A percentile compares a stretch with the other conserved stretches of the same genome.
Evolutionary conservation across 176 grass and related monocot species (phyloP).

Genomic region (Triticum turgidum): DNA sequence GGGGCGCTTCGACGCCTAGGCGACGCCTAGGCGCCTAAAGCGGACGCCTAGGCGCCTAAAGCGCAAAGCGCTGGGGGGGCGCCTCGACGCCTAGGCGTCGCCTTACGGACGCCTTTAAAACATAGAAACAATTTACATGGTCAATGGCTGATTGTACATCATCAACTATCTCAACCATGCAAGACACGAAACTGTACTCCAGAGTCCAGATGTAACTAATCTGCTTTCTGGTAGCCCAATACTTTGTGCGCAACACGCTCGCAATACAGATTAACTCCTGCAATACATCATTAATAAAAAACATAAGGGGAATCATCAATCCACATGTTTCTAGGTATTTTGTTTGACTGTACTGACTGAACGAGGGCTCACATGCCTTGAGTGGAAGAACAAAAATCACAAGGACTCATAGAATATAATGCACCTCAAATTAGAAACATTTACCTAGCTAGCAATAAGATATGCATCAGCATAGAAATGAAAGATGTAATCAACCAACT

Average conservation of each 20-base stretch:
- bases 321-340: not conserved
- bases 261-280: conserved; percentile 77
- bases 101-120: no score
- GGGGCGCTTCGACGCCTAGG: no score
- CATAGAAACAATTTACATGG: conserved; percentile 59
- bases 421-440: not conserved
- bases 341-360: not conserved
- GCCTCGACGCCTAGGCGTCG: no score
- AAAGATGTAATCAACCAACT: no score
- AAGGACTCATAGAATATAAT: not conserved
- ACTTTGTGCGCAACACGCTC: conserved; percentile 52
- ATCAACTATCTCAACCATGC: conserved; percentile 81
- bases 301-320: not conserved
- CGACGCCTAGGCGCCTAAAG: no score
- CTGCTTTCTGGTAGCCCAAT: conserved; percentile 53
- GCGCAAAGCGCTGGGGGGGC: no score
- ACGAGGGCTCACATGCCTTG: not conserved
- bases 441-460: not conserved
- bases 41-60: no score
- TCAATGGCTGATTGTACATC: conserved; percentile 78
- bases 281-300: conserved; percentile 19
- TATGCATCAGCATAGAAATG: no score
- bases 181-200: conserved; percentile 69
- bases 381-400: not conserved
- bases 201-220: conserved; percentile 64